A percentile compares a stretch with the other conserved stretches of the same genome.
Conservation (phyloP, 2,329 filamentous ascomycete genomes). For the Bipolaris cookei region DNA sequence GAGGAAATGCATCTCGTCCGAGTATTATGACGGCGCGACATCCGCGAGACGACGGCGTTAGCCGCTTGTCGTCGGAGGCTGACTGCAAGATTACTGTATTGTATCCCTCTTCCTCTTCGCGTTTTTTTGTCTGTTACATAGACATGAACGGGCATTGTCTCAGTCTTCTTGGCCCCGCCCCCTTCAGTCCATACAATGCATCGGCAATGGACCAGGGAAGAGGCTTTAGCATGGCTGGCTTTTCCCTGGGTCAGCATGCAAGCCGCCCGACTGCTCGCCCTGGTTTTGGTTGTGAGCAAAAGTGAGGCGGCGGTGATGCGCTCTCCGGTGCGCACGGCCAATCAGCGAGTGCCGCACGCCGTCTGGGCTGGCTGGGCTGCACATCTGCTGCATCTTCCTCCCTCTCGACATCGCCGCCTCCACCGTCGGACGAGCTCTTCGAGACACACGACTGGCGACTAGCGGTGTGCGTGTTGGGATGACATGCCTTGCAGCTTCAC, state of each 20-base stretch:
- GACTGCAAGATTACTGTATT: no score
- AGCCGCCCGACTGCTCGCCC: slow-evolving; percentile 31
- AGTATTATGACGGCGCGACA: not conserved
- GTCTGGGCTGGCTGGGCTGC: slow-evolving; percentile 27
- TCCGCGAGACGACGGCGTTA: not conserved
- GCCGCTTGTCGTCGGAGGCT: not conserved
- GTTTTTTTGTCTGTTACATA: no score
- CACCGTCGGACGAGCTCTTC: slow-evolving; percentile 27
- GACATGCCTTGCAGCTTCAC: slow-evolving; percentile 42
- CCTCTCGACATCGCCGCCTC: slow-evolving; percentile 22
- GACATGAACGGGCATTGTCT: not conserved
- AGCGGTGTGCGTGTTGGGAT: slow-evolving; percentile 41
- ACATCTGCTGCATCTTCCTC: slow-evolving; percentile 23
- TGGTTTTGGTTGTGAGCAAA: slow-evolving; percentile 25
- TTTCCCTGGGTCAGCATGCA: slow-evolving; percentile 16
- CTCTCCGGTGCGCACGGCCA: slow-evolving; percentile 32
- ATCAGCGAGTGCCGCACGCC: slow-evolving; percentile 27
- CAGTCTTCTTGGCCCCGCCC: not conserved
- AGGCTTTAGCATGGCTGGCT: slow-evolving; percentile 11
- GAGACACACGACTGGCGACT: slow-evolving; percentile 27
- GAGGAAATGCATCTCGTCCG: not conserved
- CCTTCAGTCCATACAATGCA: no score
- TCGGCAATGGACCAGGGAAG: not conserved
- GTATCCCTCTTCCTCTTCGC: not conserved
- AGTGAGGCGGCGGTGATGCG: slow-evolving; percentile 42